Base-by-base conservation (phyloP, 306 rosid species). In the Prunus kanzakura region DNA sequence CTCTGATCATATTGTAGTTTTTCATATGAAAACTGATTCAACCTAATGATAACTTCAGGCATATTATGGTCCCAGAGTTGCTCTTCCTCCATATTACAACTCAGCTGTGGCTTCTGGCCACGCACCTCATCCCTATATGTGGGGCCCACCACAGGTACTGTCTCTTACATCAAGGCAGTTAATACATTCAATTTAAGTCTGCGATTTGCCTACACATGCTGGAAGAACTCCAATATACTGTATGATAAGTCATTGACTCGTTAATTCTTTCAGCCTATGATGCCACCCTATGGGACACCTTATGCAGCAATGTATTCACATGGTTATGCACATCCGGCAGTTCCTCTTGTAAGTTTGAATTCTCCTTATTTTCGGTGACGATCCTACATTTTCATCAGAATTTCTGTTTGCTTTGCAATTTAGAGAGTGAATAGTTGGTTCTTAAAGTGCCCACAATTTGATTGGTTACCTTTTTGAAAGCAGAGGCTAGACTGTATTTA, bases 131-230 rank as follows among this genome's bases (percentile, higher is more conserved):
- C 97, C 99, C 62, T 95, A 89, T 77, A 90, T 95, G 91, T 92
- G 99, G 99, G 93, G 91, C 6, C 92, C 99, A 67, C 92, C 98
- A 52, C 99, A 95, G 96, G 99, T 92, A 85, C 67, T 64, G 65
- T 52, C 69, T 63, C 19, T 46, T 30, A 45, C 64, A 50, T 72
- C 41, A 12, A 67, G 18, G 76, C 68, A 63, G 74, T 55, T 61
- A 29, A 45, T 76, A 25, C 63, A 75, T 81, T 57, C 71, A 79
- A 65, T 49, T 62, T 67, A 35, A 8, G n/a, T 50, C 49, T 9
- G 45, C 71, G 67, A 72, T 16, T 61, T 63, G 20, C 47, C 63
- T 23, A 38, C 27, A 9, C 69, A 60, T 29, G 58, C 32, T 66
- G 76, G n/a, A 76, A 73, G 73, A 70, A 32, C 61, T 47, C 51